phyloP scores from a whole-genome alignment of 352 stramenopile genomes.

The Globisporangium emineosum region DNA sequence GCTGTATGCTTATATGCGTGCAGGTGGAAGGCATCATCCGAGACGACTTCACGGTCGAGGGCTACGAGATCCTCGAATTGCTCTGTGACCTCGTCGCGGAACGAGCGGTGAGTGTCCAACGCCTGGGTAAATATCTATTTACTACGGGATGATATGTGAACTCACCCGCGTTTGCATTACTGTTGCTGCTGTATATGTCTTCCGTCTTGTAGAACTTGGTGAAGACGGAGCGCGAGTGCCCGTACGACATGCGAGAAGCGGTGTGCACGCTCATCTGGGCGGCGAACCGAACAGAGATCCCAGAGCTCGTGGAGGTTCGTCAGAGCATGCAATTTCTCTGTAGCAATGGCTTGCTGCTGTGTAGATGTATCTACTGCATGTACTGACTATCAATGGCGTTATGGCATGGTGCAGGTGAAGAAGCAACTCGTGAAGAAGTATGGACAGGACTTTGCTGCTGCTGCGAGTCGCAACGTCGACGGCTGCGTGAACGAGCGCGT shows the following conservation, averaged over 20 bases:
- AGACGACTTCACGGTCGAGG: slow-evolving; percentile 95
- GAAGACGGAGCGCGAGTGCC: slow-evolving; percentile 89
- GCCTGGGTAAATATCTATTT: not conserved
- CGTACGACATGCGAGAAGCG: slow-evolving; percentile 90
- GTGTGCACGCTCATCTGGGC: slow-evolving; percentile 95
- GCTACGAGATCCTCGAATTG: slow-evolving; percentile 94
- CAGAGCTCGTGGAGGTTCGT: slow-evolving; percentile 88
- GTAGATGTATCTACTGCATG: no score
- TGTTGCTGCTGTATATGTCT: not conserved
- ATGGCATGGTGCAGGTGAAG: no score
- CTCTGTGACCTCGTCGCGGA: slow-evolving; percentile 93
- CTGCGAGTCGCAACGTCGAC: slow-evolving; percentile 83
- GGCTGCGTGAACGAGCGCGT: slow-evolving; percentile 90
- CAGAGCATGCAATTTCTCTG: no score
- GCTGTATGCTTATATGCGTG: slow-evolving; percentile 1
- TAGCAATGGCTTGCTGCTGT: no score
- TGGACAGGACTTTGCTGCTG: slow-evolving; percentile 84
- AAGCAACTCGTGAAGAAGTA: slow-evolving; percentile 89
- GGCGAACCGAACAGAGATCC: slow-evolving; percentile 88
- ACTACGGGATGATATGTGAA: not conserved
- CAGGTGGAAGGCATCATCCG: slow-evolving; percentile 92
- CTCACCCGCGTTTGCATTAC: not conserved
- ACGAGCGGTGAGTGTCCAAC: slow-evolving; percentile 58
- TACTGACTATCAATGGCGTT: no score
- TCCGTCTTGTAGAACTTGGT: slow-evolving; percentile 70